Evolutionary conservation across 2,329 filamentous ascomycete species (phyloP).

Genomic region (Cordyceps javanica): DNA sequence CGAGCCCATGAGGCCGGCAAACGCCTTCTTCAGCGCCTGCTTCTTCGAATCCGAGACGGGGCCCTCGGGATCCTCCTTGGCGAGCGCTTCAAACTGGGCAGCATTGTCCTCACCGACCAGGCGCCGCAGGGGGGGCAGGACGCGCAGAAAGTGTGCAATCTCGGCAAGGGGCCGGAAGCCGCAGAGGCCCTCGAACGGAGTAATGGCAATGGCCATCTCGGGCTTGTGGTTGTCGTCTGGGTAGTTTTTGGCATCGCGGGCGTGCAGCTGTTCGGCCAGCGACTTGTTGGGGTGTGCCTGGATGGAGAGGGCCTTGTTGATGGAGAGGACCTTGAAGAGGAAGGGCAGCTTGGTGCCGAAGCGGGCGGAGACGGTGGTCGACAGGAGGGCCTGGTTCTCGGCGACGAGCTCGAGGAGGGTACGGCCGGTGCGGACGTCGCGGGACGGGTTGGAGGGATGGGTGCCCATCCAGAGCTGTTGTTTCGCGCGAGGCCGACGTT

Average conservation of each 20-base stretch:
- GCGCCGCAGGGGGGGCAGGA: constrained; percentile 49
- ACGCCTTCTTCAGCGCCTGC: constrained; percentile 66
- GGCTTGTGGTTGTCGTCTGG: constrained; percentile 99
- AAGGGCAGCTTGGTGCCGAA: constrained; percentile 86
- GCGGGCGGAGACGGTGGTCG: constrained; percentile 61
- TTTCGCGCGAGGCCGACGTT: neutral
- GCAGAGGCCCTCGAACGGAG: constrained; percentile 91
- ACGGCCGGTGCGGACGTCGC: constrained; percentile 76
- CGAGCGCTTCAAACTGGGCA: constrained; percentile 46
- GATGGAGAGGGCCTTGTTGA: constrained; percentile 92
- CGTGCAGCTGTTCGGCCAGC: constrained; percentile 78
- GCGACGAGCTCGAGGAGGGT: constrained; percentile 81
- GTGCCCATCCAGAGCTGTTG: constrained; percentile 99
- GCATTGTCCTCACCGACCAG: constrained; percentile 62
- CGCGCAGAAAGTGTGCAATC: constrained; percentile 75
- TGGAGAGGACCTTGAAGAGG: constrained; percentile 95
- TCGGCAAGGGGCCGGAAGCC: constrained; percentile 86
- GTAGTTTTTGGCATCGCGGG: constrained; percentile 85
- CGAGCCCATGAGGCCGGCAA: constrained; percentile 76
- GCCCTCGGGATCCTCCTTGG: constrained; percentile 32
- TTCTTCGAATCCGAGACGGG: constrained; percentile 60
- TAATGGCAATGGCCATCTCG: constrained; percentile 98
- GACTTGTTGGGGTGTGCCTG: constrained; percentile 97
- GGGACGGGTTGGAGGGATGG: constrained; percentile 91
- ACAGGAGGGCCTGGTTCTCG: constrained; percentile 80